phyloP scores from a whole-genome alignment of 768 basidiomycete genomes.

The Mycena haematopus region DNA sequence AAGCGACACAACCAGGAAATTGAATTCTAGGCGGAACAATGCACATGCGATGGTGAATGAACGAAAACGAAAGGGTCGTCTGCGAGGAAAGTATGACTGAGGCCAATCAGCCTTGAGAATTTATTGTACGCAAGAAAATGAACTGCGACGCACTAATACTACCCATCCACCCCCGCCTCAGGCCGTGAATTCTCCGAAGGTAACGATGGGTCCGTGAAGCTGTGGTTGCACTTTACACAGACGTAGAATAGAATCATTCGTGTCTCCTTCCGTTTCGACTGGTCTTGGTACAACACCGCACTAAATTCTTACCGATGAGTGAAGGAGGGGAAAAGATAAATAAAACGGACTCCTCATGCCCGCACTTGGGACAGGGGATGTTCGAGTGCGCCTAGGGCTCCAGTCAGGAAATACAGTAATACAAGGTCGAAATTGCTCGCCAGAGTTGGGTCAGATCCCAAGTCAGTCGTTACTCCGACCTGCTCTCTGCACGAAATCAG shows the following conservation, averaged over 20 bases:
- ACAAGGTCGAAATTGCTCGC: constrained; percentile 44
- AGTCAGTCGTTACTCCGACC: constrained; percentile 87
- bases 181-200: constrained; percentile 45
- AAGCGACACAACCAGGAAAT: too few species aligned
- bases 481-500: constrained; percentile 70
- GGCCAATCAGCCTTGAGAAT: background rate
- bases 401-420: background rate
- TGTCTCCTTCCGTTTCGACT: constrained; percentile 95
- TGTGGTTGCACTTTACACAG: constrained; percentile 81
- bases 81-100: background rate
- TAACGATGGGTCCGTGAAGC: constrained; percentile 74
- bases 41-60: too few species aligned
- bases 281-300: constrained; percentile 94
- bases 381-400: constrained; percentile 77
- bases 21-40: too few species aligned
- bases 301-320: constrained; percentile 49
- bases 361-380: constrained; percentile 83
- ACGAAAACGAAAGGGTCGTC: too few species aligned
- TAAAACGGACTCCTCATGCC: constrained; percentile 75
- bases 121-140: background rate
- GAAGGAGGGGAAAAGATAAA: constrained; percentile 1
- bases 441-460: constrained; percentile 89
- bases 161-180: constrained; percentile 9
- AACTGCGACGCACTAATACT: constrained; percentile 2
- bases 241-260: constrained; percentile 94